Conservation (phyloP, 2,329 filamentous ascomycete species). For the Daldinia sp. region DNA sequence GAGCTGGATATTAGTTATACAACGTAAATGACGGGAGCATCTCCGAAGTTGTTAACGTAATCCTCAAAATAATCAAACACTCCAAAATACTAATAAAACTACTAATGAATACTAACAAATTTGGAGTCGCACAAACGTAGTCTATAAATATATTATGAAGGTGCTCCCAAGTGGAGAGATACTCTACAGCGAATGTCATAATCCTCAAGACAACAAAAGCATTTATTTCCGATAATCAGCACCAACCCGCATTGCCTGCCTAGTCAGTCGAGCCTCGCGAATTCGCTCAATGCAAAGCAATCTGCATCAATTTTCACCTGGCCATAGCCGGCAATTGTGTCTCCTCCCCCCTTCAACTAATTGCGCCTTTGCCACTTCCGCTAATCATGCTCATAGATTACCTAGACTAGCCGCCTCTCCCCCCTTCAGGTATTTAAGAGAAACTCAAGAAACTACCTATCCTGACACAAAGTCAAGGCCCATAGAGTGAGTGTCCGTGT, state of each 20-base stretch:
- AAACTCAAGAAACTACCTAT: conserved; percentile 42
- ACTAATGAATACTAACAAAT: neutral
- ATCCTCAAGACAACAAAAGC: neutral
- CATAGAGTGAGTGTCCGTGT: conserved; percentile 42
- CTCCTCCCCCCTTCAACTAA: conserved; percentile 12
- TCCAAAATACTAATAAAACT: no score
- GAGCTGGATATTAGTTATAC: no score
- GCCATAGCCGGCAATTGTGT: conserved; percentile 3
- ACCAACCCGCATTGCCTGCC: neutral
- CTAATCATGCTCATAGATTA: conserved; percentile 30
- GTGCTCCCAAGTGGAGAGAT: conserved; percentile 32
- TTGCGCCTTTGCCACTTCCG: conserved; percentile 12
- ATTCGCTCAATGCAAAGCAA: conserved; percentile 39
- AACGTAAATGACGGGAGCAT: no score
- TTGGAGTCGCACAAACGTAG: neutral
- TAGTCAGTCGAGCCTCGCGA: neutral
- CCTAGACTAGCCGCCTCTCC: conserved; percentile 28
- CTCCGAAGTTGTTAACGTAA: no score
- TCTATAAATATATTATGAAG: conserved; percentile 18
- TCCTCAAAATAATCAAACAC: no score
- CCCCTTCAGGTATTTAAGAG: conserved; percentile 30
- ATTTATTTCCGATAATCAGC: conserved; percentile 16
- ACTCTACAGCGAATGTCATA: conserved; percentile 5
- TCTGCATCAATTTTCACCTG: conserved; percentile 35
- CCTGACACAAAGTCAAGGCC: conserved; percentile 39